phyloP scores from a whole-genome alignment of 768 basidiomycete species.

The Rossbeevera mucosa region DNA sequence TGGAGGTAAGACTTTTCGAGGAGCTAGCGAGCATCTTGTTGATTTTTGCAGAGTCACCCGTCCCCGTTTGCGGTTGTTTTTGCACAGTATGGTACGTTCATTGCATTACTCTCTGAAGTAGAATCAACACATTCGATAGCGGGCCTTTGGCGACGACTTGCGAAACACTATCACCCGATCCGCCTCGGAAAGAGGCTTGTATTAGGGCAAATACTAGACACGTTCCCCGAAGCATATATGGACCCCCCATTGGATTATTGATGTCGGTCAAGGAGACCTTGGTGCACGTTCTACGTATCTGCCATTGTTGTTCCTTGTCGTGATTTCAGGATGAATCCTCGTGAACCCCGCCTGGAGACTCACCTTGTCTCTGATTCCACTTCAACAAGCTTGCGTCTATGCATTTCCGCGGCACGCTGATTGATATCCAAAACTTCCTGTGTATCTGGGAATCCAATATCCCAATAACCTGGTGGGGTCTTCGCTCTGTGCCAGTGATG shows the following conservation, averaged over 20 bases:
- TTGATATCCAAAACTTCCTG: conserved; percentile 80
- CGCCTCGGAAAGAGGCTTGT: conserved; percentile 48
- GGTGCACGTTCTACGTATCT: conserved; percentile 26
- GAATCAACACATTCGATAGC: conserved; percentile 30
- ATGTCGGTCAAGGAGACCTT: conserved; percentile 12
- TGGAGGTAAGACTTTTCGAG: conserved; percentile 14
- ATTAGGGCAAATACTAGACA: conserved; percentile 44
- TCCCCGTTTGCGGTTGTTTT: conserved; percentile 49
- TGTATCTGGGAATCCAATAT: conserved; percentile 85
- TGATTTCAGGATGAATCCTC: neutral
- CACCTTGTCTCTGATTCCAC: conserved; percentile 58
- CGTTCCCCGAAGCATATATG: conserved; percentile 36
- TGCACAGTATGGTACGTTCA: conserved; percentile 47
- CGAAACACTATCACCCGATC: conserved; percentile 55
- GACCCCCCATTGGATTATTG: conserved; percentile 4
- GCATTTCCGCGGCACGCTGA: conserved; percentile 65
- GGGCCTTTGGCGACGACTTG: conserved; percentile 46
- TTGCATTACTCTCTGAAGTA: neutral
- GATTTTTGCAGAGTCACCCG: conserved; percentile 45
- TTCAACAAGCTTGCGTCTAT: conserved; percentile 53
- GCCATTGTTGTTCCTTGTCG: conserved; percentile 17
- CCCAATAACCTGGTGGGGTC: conserved; percentile 87
- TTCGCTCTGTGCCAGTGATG: conserved; percentile 63
- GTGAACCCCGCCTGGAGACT: conserved; percentile 19
- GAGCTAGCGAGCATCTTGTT: neutral